Evolutionary conservation across 116 monocot genomes (phyloP), one percentile per base, ranked within the genome.

Genomic region (Trichopus zeylanicus): DNA sequence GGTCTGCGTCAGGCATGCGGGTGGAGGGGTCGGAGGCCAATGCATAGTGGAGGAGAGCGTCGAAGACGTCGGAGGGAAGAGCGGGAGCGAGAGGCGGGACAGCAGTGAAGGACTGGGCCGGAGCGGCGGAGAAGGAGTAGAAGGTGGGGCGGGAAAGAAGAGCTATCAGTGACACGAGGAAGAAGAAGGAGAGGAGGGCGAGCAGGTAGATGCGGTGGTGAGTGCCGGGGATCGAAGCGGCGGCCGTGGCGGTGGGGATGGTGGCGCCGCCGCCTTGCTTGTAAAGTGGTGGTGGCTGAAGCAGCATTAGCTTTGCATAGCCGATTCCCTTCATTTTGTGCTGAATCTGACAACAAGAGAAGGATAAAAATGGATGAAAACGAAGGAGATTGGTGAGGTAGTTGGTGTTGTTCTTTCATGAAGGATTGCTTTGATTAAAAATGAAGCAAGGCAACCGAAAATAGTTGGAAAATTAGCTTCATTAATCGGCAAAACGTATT

Each of bases 31-130:
- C 63, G 62, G 73, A 64, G 31, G 56, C 48, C 7, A 77, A 55
- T 26, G 89, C 82, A 71, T 89, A 94, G 79, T 83, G 78, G 55
- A 89, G 56, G 53, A 94, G 53, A 18, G 86, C 72, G 32, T 73
- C 80, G 59, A 70, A 69, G 29, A 81, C 52, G 24, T 61, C 63
- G 13, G 9, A 35, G 31, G 71, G 53, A 51, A 77, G 48, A 7
- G n/a, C 57, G 2, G 57, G 26, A 24, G 19, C 20, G 27, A 11
- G 3, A 20, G 29, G 26, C 12, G 49, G 51, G 15, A 34, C 10
- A 39, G 32, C 9, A 13, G 48, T 49, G 26, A 51, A 5, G 10
- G 46, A n/a, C 16, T 35, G 3, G 56, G 49, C 5, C 47, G 18
- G 0, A 42, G 59, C 29, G 48, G 18, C 26, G 25, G 27, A 29